phyloP scores from a whole-genome alignment of 1,284 basidiomycete species.

The Trichosporon ovoides region DNA sequence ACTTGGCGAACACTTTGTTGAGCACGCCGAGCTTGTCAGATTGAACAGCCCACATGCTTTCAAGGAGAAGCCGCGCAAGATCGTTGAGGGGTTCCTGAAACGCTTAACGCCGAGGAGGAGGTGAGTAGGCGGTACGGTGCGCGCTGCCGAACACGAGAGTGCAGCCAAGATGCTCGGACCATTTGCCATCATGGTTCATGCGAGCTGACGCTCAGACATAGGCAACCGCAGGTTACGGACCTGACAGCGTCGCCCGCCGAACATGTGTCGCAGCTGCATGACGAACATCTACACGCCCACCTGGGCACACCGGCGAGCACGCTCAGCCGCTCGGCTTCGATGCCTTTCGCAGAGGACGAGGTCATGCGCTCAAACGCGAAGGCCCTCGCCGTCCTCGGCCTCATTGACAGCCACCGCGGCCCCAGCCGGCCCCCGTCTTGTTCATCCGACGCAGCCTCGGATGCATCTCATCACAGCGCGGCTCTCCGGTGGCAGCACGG shows the following conservation, averaged over 20 bases:
- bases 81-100: slow-evolving; percentile 9
- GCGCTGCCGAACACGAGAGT: too few relatives aligned
- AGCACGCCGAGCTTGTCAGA: not conserved
- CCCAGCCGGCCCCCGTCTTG: not conserved
- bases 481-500: not conserved
- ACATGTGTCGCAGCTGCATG: not conserved
- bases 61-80: slow-evolving; percentile 3
- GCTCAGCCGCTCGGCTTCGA: too few relatives aligned
- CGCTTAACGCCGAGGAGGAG: slow-evolving; percentile 8
- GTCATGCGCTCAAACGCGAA: not conserved
- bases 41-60: not conserved
- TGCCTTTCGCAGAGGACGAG: not conserved
- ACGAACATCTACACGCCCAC: not conserved
- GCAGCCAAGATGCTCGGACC: too few relatives aligned
- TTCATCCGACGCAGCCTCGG: not conserved
- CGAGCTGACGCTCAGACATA: not conserved
- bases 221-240: not conserved
- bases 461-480: not conserved
- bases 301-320: not conserved
- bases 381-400: not conserved
- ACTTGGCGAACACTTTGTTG: not conserved
- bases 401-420: not conserved
- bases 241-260: not conserved
- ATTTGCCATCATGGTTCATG: too few relatives aligned
- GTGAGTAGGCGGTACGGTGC: not conserved